These are phyloP conservation scores for Talaromyces albobiverticillius DNA, from an alignment of 2,329 filamentous ascomycete genomes.

Conservation along the genomic window DNA sequence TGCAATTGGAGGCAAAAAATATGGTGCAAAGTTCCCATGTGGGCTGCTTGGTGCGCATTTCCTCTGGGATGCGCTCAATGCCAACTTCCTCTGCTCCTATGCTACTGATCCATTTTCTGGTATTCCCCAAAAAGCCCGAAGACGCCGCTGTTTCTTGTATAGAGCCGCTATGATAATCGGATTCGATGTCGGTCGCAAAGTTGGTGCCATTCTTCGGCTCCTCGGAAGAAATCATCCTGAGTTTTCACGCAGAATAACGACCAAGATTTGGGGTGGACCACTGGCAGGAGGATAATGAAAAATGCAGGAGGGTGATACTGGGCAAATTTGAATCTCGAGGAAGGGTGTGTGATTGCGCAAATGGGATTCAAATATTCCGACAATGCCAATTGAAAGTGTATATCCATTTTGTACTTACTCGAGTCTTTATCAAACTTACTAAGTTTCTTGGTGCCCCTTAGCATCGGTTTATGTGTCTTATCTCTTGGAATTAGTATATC, in stretches of 20 bases:
- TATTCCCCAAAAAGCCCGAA: not conserved
- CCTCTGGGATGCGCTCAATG: constrained; percentile 1
- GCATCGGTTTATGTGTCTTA: not conserved
- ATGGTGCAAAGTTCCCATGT: not conserved
- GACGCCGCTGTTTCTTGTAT: not conserved
- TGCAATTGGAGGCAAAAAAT: constrained; percentile 1
- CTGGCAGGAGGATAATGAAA: no score
- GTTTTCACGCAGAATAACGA: not conserved
- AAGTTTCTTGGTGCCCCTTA: not conserved
- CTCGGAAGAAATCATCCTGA: not conserved
- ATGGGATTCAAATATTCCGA: not conserved
- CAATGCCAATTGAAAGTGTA: not conserved
- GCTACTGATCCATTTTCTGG: not conserved
- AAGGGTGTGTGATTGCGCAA: not conserved
- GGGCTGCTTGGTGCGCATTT: constrained; percentile 1
- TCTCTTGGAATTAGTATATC: not conserved
- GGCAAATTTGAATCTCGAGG: not conserved
- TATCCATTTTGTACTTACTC: not conserved
- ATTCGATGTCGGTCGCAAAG: not conserved
- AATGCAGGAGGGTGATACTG: not conserved
- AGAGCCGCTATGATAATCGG: not conserved
- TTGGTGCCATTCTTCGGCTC: not conserved
- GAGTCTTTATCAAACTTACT: not conserved
- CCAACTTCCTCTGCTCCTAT: constrained; percentile 1
- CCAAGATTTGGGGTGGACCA: not conserved